Base-by-base conservation (phyloP, 306 rosid species). In the Prunus kanzakura region DNA sequence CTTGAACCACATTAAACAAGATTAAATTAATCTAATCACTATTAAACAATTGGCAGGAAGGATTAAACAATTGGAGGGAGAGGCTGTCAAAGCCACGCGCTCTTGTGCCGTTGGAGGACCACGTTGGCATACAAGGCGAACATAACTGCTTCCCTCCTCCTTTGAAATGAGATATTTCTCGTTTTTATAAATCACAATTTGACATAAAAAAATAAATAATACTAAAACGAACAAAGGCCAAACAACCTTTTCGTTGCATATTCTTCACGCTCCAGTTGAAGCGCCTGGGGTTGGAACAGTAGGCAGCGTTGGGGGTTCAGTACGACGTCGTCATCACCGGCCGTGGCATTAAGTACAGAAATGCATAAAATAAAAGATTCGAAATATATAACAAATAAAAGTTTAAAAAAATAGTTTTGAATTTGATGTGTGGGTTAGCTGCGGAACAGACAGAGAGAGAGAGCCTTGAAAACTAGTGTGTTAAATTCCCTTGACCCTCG, bases 251-350 rank as follows among this genome's bases (percentile, higher is more conserved):
- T 38, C 1, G 18, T 8, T 16, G 67, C 57, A 51, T 66, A 43
- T 3, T 8, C 0, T 10, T 3, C 78, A 81, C 30, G 73, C 64
- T 30, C 57, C 65, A 0, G 27, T 16, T 8, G 49, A n/a, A 27
- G 49, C 50, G 74, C 46, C 23, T 54, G 65, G 12, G 41, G 51
- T 8, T 35, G 13, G 49, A 11, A 23, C 14, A 58, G 32, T 3
- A 23, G 18, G 38, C 32, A 4, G 25, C 27, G 18, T 27, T 56
- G 30, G 66, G 38, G 38, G 35, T 25, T 76, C 6, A 64, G 82
- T 67, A 67, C 47, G 50, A 58, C 79, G 73, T 82, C 81, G 51
- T 65, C 15, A 20, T 81, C 85, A 43, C 18, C 25, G 10, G 49
- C 47, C 72, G 15, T 45, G 52, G 2, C 6, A 8, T 0, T 8